Base-by-base conservation (phyloP, 495 filamentous ascomycete species). In the Trichoderma virens region DNA sequence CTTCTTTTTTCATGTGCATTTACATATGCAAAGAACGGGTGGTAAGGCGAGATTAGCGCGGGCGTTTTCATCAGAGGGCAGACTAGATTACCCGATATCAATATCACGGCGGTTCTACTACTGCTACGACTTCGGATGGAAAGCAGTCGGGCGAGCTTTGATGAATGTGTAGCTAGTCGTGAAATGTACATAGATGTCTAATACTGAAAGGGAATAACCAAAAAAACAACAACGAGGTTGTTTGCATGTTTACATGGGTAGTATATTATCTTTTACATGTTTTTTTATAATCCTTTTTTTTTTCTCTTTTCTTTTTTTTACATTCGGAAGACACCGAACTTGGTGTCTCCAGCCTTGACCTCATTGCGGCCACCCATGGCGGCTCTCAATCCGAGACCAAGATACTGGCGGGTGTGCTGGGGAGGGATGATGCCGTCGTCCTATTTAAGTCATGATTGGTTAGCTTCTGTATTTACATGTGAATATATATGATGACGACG, bases 271-370 rank as follows among this genome's bases (percentile, higher is more conserved):
- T 47, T 20, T 47, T 8, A 20, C 5, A 20, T 47, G 3, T 47
- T 47, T 47, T 25, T 7, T 60, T 31, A 14, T 9, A 3, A 14
- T 59, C 16, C 23, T 60, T 60, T 9, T 60, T 35, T 3, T 60
- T 60, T 60, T 5, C 25, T 54, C n/a, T 54, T 54, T 60, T 3
- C 16, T 30, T 2, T 31, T 9, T 31, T 32, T 60, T 76, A 98
- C 94, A 98, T 98, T 75, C 94, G 88, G 79, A 98, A 98, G 13
- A 98, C 89, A 39, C 94, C 94, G 83, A 95, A 98, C 73, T 79
- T 87, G 23, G 90, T 96, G 70, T 85, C 81, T 65, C 80, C 79
- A 34, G 83, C 82, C 59, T 77, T 68, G 64, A 85, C 77, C 51
- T 80, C 79, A 67, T 83, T 84, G 69, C 80, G 80, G 14, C 90